phyloP scores from a whole-genome alignment of 2,329 filamentous ascomycete species.

The Coniosporium tulheliwenetii region DNA sequence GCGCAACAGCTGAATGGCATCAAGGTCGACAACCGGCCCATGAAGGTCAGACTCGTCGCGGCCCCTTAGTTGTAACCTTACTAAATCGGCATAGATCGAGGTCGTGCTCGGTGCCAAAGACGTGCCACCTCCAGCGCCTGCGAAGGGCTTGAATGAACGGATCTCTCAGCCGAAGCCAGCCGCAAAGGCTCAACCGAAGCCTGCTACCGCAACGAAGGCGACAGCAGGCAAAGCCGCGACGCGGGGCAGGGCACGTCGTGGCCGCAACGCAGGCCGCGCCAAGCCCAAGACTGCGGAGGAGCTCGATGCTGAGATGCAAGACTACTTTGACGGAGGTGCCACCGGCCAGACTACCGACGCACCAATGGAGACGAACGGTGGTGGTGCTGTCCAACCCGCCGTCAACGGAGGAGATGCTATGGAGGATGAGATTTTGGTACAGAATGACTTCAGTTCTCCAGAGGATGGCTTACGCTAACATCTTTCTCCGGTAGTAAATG shows the following conservation, averaged over 20 bases:
- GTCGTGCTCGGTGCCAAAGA: conserved; percentile 69
- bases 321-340: conserved; percentile 58
- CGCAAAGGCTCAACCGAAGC: conserved; percentile 40
- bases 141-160: conserved; percentile 71
- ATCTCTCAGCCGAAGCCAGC: conserved; percentile 56
- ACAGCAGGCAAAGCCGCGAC: conserved; percentile 25
- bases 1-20: conserved; percentile 74
- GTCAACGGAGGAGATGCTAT: conserved; percentile 36
- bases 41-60: conserved; percentile 52
- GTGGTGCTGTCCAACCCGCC: conserved; percentile 27
- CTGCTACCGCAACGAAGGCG: conserved; percentile 60
- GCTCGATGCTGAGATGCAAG: conserved; percentile 92
- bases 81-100: conserved; percentile 51
- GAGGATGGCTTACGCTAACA: too few relatives aligned
- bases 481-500: too few relatives aligned
- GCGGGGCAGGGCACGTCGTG: conserved; percentile 38
- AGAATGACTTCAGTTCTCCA: conserved; percentile 2
- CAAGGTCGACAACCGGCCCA: conserved; percentile 74
- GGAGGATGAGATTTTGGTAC: conserved; percentile 39
- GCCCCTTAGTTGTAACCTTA: not conserved
- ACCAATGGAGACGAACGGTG: conserved; percentile 27
- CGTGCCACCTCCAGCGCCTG: conserved; percentile 49
- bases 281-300: conserved; percentile 87
- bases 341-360: conserved; percentile 26
- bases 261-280: conserved; percentile 47